Base-by-base conservation (phyloP, 495 filamentous ascomycete species). In the Trichocladium antarcticum region DNA sequence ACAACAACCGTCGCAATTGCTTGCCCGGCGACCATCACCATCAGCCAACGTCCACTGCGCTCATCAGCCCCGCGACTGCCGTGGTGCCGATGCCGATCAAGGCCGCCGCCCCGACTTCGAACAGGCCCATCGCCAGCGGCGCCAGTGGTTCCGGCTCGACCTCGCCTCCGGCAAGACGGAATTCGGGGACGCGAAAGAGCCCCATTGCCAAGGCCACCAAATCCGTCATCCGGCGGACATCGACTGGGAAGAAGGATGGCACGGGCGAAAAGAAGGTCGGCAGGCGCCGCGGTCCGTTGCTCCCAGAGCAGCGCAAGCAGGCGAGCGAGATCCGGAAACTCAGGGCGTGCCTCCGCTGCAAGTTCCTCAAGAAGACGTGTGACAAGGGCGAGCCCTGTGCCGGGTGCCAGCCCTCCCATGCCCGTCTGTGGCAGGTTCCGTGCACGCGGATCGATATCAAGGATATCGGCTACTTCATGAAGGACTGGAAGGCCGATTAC, bases 361-460 rank as follows among this genome's bases (percentile, higher is more conserved):
- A 94, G 68, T 95, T 95, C 68, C 74, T 95, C 56, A 95, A 95
- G 78, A 95, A 95, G 77, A 95, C 87, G 45, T 95, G 89, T 61
- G 89, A 95, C 66, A 93, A 87, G 68, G 89, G 89, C 46, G 88
- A 95, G 66, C 88, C 89, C 34, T 95, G 89, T 66, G 82, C 80
- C 58, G 89, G 89, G 16, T 95, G 89, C 71, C 84, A 92, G 66
- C 89, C 89, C 14, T 88, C 88, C 5, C 89, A 95, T 61, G 87
- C 89, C 39, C 80, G 89, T 47, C 72, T 95, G 36, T 95, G 89
- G 89, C 87, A 94, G 64, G 89, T 95, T 19, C 89, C 89, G 31
- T 95, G 89, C 69, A 95, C 89, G 12, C 83, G 89, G 21, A 94
- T 95, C 53, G 89, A 94, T 61, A 95, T 95, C 71, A 93, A 94